Base-by-base conservation (phyloP, 176 grass and related monocot genomes). In the Triticum dicoccoides region DNA sequence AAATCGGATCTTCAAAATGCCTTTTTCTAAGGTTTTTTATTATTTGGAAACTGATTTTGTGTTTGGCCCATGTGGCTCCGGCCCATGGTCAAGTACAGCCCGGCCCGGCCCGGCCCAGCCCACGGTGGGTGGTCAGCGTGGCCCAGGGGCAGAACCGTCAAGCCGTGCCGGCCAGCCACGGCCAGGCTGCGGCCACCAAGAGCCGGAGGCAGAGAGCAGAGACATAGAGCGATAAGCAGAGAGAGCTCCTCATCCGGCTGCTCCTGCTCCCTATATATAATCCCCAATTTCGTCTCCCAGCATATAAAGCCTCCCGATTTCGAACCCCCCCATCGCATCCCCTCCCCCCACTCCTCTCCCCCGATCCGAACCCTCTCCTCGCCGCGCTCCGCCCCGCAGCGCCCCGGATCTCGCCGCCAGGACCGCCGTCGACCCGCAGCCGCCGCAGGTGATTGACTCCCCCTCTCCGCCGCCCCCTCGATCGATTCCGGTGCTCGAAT, bases 241-340 rank as follows among this genome's bases (percentile, higher is more conserved):
- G 47, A 20, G 51, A 49, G 47, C 47, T 49, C 47, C 12, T 49
- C 47, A 14, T 5, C 12, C 13, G 45, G 3, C 45, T 47, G 12
- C 37, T 39, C 37, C 37, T 35, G 34, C 45, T 47, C 45, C 45
- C 51, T 54, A 61, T 61, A 76, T 76, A 76, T 76, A 76, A 76
- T 76, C 73, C 73, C 73, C 73, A 76, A 52, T 32, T 54, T 32
- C 45, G 1, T 52, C 24, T 4, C 73, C 72, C 13, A 47, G 10
- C 72, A 15, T 77, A 77, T 77, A 77, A 77, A 77, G 73, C 73
- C 73, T 77, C 47, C 47, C 27, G 27, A 77, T 77, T 77, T 77
- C 73, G 47, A 77, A 77, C 73, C 42, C 15, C 15, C 10, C 41
- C 39, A 42, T 10, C 41, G 2, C 41, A 0, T 44, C 41, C 69